phyloP scores from a whole-genome alignment of 2,329 filamentous ascomycete species.

The Exserohilum turcica region DNA sequence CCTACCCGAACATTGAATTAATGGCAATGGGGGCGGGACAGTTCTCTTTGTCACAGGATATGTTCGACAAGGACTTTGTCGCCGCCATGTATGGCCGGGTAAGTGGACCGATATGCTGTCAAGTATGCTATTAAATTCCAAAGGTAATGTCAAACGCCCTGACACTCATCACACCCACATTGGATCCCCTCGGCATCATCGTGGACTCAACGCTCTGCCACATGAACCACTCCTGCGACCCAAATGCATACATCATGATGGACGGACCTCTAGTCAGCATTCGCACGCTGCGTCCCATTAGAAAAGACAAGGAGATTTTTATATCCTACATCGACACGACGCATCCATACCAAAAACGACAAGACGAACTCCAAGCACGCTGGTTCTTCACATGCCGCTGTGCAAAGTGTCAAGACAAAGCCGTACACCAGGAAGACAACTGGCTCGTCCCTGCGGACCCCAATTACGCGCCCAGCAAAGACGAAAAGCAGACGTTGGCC shows the following conservation, averaged over 20 bases:
- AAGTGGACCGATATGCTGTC: conserved; percentile 2
- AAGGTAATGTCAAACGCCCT: conserved; percentile 62
- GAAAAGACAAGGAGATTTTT: conserved; percentile 62
- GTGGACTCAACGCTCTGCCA: conserved; percentile 60
- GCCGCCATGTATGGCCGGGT: conserved; percentile 54
- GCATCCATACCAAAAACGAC: conserved; percentile 57
- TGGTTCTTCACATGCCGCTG: conserved; percentile 67
- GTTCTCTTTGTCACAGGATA: conserved; percentile 55
- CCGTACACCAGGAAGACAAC: conserved; percentile 49
- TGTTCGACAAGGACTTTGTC: conserved; percentile 51
- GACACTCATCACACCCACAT: conserved; percentile 60
- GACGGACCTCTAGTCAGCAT: conserved; percentile 58
- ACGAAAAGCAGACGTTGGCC: conserved; percentile 23
- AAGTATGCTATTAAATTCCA: conserved; percentile 25
- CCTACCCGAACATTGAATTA: conserved; percentile 56
- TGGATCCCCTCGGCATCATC: conserved; percentile 64
- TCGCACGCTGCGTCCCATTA: conserved; percentile 59
- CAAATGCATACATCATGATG: conserved; percentile 64
- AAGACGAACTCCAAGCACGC: conserved; percentile 56
- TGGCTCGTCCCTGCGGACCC: conserved; percentile 43
- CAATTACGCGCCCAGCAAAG: conserved; percentile 21
- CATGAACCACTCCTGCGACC: conserved; percentile 67
- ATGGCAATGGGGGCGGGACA: conserved; percentile 60
- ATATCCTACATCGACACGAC: conserved; percentile 67
- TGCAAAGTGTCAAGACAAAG: conserved; percentile 53